Percentiles rank a stretch among this genome's conserved stretches.
phyloP scores from a whole-genome alignment of 1,284 basidiomycete genomes.

The Pseudozyma tsukubaensis region DNA sequence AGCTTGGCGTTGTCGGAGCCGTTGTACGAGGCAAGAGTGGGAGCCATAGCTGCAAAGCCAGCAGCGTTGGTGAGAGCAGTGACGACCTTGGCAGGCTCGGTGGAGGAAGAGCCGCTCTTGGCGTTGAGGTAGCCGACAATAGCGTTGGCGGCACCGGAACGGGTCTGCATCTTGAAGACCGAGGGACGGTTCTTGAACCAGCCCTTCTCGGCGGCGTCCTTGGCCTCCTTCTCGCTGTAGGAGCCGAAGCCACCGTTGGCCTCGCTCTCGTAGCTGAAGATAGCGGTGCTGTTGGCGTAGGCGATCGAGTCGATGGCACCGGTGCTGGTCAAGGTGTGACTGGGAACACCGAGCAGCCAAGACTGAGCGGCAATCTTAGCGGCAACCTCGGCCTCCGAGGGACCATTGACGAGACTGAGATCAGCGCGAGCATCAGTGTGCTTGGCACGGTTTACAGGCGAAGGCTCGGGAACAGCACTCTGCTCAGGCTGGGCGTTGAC shows the following conservation, averaged over 20 bases:
- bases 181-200: slow-evolving; percentile 52
- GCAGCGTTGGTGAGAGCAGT: slow-evolving; percentile 65
- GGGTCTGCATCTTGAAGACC: slow-evolving; percentile 67
- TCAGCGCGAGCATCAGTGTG: slow-evolving; percentile 53
- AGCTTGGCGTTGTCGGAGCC: slow-evolving; percentile 55
- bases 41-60: slow-evolving; percentile 65
- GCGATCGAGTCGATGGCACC: slow-evolving; percentile 62
- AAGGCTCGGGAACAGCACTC: slow-evolving; percentile 49
- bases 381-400: slow-evolving; percentile 47
- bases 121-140: slow-evolving; percentile 64
- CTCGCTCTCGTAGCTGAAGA: slow-evolving; percentile 67
- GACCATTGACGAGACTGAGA: slow-evolving; percentile 46
- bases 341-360: slow-evolving; percentile 56
- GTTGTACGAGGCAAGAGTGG: slow-evolving; percentile 56
- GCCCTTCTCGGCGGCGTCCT: slow-evolving; percentile 37
- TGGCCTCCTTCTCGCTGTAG: slow-evolving; percentile 59
- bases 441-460: slow-evolving; percentile 48
- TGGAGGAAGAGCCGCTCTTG: slow-evolving; percentile 47
- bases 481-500: slow-evolving; percentile 47
- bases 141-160: slow-evolving; percentile 75
- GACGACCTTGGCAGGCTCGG: slow-evolving; percentile 50
- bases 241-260: slow-evolving; percentile 63
- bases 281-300: slow-evolving; percentile 59
- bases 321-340: slow-evolving; percentile 50
- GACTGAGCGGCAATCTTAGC: slow-evolving; percentile 45